phyloP scores from a whole-genome alignment of 2,329 filamentous ascomycete species.

The Cladobotryum protrusum region DNA sequence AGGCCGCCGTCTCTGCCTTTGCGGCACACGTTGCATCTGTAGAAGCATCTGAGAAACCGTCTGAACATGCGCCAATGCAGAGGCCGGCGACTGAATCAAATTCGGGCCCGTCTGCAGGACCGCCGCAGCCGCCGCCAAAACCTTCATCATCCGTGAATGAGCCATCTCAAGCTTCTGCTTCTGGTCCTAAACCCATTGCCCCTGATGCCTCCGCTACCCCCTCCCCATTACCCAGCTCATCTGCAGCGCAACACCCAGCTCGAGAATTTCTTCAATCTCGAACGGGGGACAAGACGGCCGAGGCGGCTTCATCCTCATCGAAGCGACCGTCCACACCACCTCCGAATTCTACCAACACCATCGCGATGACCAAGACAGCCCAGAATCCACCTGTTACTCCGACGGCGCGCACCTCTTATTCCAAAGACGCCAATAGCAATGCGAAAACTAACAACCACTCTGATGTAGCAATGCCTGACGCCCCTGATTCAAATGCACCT shows the following conservation, averaged over 20 bases:
- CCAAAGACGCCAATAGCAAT: not conserved
- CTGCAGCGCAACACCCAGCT: conserved; percentile 2
- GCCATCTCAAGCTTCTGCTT: not conserved
- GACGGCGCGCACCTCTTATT: not conserved
- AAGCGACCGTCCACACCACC: conserved; percentile 12
- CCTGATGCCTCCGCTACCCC: not conserved
- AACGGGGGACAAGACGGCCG: not conserved
- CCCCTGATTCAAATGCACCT: conserved; percentile 6
- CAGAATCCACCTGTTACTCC: conserved; percentile 5
- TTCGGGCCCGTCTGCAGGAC: not conserved
- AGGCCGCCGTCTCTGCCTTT: not conserved
- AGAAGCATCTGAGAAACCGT: not conserved
- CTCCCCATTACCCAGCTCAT: not conserved
- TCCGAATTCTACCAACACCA: conserved; percentile 4
- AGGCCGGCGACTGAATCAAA: not conserved
- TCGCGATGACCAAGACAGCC: conserved; percentile 1
- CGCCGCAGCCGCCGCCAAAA: conserved; percentile 1
- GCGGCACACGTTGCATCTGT: no score
- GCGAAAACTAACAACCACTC: not conserved
- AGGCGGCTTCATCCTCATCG: not conserved
- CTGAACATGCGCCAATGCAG: not conserved
- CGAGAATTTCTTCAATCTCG: not conserved
- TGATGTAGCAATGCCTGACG: conserved; percentile 16
- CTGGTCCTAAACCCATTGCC: not conserved
- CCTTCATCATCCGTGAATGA: not conserved